Conservation (phyloP, 345 rosid species). For the Carallia brachiata region DNA sequence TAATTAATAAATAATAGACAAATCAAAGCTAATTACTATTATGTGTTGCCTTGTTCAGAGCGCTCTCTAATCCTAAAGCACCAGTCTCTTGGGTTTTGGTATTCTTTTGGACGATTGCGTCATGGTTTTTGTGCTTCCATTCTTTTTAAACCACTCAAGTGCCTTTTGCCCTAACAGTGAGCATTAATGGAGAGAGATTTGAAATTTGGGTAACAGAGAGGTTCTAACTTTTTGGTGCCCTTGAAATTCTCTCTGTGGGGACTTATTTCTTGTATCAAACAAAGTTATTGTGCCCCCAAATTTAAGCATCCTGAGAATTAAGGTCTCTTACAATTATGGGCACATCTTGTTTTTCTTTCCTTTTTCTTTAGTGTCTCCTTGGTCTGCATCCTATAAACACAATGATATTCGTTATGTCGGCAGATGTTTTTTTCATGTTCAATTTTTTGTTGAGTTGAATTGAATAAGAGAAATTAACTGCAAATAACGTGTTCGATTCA, state of each 20-base stretch:
- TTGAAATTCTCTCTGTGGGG: neutral
- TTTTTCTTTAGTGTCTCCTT: no score
- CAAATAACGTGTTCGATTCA: no score
- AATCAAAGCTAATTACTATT: neutral
- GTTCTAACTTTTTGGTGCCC: constrained; percentile 1
- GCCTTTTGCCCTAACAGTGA: neutral
- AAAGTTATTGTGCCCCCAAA: constrained; percentile 26
- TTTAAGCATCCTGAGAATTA: neutral
- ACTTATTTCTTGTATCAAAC: neutral
- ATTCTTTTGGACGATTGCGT: constrained; percentile 11
- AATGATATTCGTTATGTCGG: no score
- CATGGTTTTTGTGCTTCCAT: constrained; percentile 16
- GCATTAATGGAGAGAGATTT: neutral
- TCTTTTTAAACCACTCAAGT: neutral
- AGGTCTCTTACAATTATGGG: neutral
- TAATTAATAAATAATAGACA: constrained; percentile 22
- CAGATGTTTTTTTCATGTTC: no score
- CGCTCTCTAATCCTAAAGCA: constrained; percentile 1
- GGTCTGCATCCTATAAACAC: no score
- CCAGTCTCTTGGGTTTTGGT: constrained; percentile 20
- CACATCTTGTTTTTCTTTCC: no score
- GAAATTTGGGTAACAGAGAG: constrained; percentile 1
- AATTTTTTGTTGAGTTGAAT: no score
- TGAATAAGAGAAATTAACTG: no score
- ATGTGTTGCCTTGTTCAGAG: constrained; percentile 8